Conservation (phyloP, 2,329 filamentous ascomycete species). For the Stromatinia cepivora region DNA sequence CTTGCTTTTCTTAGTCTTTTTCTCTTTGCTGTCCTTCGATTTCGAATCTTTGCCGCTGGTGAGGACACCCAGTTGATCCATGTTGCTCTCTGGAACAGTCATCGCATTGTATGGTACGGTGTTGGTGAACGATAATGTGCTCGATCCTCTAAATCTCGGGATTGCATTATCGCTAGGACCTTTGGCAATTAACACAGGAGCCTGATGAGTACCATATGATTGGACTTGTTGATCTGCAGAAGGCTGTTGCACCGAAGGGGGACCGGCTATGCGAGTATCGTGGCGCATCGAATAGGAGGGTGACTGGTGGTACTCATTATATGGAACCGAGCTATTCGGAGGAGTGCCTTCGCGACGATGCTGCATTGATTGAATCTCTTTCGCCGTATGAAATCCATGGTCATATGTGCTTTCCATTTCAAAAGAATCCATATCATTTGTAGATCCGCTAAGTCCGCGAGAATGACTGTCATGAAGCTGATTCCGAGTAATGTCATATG, state of each 20-base stretch:
- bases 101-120: neutral
- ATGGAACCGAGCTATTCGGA: neutral
- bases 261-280: neutral
- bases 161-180: neutral
- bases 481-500: neutral
- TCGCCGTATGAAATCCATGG: neutral
- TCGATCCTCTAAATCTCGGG: neutral
- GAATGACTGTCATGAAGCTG: slow-evolving; percentile 5
- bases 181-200: neutral
- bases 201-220: neutral
- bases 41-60: neutral
- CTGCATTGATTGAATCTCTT: neutral
- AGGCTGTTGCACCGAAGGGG: neutral
- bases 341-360: neutral
- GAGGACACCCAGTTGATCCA: neutral
- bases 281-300: neutral
- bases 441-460: neutral
- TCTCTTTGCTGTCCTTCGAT: neutral
- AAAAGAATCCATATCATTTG: slow-evolving; percentile 3
- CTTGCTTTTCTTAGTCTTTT: neutral
- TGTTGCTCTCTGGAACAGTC: neutral
- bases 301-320: neutral
- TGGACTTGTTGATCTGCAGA: neutral
- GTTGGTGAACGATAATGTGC: neutral
- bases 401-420: neutral